These are phyloP conservation scores for Candida ascalaphidarum DNA, from an alignment of 805 yeast species.

Conservation along the genomic window DNA sequence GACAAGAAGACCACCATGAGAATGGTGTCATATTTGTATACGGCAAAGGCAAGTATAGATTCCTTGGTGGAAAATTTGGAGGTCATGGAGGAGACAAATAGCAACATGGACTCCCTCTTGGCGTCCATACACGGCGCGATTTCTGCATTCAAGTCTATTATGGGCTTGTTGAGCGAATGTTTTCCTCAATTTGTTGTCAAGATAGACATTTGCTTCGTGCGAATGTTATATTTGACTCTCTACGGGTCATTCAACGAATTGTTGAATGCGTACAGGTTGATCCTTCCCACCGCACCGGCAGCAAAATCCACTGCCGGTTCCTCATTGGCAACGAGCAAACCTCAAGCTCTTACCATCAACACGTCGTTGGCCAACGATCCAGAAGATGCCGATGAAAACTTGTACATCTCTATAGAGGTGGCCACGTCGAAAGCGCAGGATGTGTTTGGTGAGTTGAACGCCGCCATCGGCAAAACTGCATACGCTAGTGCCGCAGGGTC, in stretches of 20 bases:
- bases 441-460: conserved; percentile 68
- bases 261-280: conserved; percentile 51
- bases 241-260: conserved; percentile 61
- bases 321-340: not conserved
- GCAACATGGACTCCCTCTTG: conserved; percentile 20
- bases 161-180: conserved; percentile 40
- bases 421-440: conserved; percentile 65
- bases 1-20: conserved; percentile 48
- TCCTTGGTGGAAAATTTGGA: conserved; percentile 50
- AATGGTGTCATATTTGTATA: conserved; percentile 41
- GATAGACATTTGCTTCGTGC: conserved; percentile 55
- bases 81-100: conserved; percentile 33
- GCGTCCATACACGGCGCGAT: conserved; percentile 25
- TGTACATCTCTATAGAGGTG: conserved; percentile 53
- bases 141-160: conserved; percentile 43
- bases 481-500: conserved; percentile 37
- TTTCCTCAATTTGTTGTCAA: conserved; percentile 41
- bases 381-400: conserved; percentile 54
- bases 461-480: conserved; percentile 60
- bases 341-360: not conserved
- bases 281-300: conserved; percentile 16
- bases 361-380: conserved; percentile 11
- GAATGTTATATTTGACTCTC: conserved; percentile 53
- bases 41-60: conserved; percentile 48
- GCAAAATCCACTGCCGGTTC: conserved; percentile 1